Base-by-base conservation (phyloP, 2,329 filamentous ascomycete species). In the Podosphaera fusca region DNA sequence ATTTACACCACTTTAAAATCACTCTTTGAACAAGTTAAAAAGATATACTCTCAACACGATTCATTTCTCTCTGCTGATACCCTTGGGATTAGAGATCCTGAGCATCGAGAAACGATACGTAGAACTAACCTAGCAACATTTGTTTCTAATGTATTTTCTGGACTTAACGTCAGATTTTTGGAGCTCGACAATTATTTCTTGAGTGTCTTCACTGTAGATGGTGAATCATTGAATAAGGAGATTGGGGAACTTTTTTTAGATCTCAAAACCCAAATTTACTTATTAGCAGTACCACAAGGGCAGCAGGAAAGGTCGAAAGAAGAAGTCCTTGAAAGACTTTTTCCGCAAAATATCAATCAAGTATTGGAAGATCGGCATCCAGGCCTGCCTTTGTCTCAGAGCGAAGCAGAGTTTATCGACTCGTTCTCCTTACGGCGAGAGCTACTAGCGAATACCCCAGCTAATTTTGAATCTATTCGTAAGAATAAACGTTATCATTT, bases 81-180 rank as follows among this genome's bases (percentile, higher is more conserved):
- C 51, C 67, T 80, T 21, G 73, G 73, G 45, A 70, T 79, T 50
- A 70, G 70, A 5, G 74, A 76, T 30, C 65, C 70, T 2, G 68
- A 70, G 8, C 77, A 82, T 63, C 69, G 80, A 46, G 77, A 78
- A 58, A 75, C 76, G 51, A 76, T 83, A 57, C 73, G 78, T 57
- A 81, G 78, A 64, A 78, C 79, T 46, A 84, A 84, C 61, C 70
- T 82, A 54, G 80, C 80, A 9, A 81, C 79, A 0, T 83, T 82
- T 63, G 74, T 81, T 34, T 78, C 77, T 0, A 78, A 75, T 60
- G 75, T 82, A 33, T 80, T 84, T 63, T 74, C 74, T n/a, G 76
- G 78, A 14, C 76, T 79, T 62, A 78, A 81, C 64, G 77, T 82
- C 59, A 77, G 77, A 8, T 81, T 83, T 62, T 76, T 75, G 54